phyloP scores from a whole-genome alignment of 352 stramenopile genomes.

The Pythium phragmiticola region DNA sequence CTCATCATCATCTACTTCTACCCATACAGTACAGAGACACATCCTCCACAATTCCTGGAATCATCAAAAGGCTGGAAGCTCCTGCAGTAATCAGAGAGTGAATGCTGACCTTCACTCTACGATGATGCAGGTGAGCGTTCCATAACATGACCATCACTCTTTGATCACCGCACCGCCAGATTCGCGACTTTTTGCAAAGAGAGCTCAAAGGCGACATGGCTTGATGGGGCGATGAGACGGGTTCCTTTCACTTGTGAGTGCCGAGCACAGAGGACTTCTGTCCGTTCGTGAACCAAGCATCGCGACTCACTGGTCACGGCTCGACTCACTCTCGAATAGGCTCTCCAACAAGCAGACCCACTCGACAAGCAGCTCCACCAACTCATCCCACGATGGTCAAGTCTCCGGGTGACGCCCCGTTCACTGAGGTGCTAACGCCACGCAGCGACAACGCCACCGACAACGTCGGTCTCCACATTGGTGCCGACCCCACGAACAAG shows the following conservation, averaged over 20 bases:
- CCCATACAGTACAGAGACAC: no score
- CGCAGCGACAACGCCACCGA: constrained; percentile 1
- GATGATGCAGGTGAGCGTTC: not conserved
- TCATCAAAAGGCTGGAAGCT: not conserved
- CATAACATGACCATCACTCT: not conserved
- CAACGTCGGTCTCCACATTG: not conserved
- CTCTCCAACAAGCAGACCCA: not conserved
- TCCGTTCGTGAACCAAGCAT: no score
- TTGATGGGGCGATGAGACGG: not conserved
- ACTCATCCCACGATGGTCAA: not conserved
- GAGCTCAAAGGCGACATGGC: no score
- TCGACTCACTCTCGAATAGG: constrained; percentile 4
- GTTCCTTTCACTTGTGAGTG: not conserved
- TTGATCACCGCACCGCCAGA: not conserved
- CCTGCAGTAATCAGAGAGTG: constrained; percentile 5
- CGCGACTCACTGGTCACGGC: not conserved
- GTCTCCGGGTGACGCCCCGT: not conserved
- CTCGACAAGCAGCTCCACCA: not conserved
- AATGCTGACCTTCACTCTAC: constrained; percentile 5
- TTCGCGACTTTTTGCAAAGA: no score
- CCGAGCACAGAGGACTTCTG: not conserved
- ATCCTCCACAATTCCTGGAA: no score
- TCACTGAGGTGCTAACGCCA: not conserved
- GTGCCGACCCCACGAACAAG: not conserved
- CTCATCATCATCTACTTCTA: no score